These are phyloP conservation scores for Cladophialophora psammophila DNA, from an alignment of 2,329 filamentous ascomycete species.

Conservation along the genomic window DNA sequence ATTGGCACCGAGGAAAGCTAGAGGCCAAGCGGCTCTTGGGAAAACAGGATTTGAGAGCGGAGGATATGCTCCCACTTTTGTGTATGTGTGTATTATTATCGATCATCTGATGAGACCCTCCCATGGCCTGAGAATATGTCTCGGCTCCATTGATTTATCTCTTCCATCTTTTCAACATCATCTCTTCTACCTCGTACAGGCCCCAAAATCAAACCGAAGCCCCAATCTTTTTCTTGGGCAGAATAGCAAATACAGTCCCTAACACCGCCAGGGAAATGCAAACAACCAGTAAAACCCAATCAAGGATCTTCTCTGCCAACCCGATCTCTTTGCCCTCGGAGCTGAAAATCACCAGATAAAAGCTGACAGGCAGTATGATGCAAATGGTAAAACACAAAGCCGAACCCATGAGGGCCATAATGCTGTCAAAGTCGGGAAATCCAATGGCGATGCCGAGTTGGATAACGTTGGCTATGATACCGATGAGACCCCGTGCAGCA, in stretches of 20 bases:
- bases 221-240: slow-evolving; percentile 78
- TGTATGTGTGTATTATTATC: neutral
- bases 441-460: slow-evolving; percentile 78
- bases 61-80: neutral
- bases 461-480: slow-evolving; percentile 70
- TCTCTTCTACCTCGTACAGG: neutral
- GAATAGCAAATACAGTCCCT: slow-evolving; percentile 86
- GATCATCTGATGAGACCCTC: neutral
- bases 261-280: slow-evolving; percentile 74
- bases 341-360: slow-evolving; percentile 89
- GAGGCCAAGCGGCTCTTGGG: neutral
- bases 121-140: neutral
- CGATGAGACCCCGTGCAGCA: slow-evolving; percentile 66
- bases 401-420: slow-evolving; percentile 90
- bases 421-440: slow-evolving; percentile 82
- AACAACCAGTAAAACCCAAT: slow-evolving; percentile 72
- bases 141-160: neutral
- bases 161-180: neutral
- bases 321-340: slow-evolving; percentile 74
- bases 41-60: neutral
- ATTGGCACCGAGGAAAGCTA: neutral
- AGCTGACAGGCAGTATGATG: slow-evolving; percentile 85
- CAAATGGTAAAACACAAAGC: slow-evolving; percentile 94
- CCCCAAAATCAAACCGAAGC: slow-evolving; percentile 38
- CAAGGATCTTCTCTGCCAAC: slow-evolving; percentile 67